Evolutionary conservation across 345 rosid genomes (phyloP).

Genomic region (Aquilaria malaccensis): DNA sequence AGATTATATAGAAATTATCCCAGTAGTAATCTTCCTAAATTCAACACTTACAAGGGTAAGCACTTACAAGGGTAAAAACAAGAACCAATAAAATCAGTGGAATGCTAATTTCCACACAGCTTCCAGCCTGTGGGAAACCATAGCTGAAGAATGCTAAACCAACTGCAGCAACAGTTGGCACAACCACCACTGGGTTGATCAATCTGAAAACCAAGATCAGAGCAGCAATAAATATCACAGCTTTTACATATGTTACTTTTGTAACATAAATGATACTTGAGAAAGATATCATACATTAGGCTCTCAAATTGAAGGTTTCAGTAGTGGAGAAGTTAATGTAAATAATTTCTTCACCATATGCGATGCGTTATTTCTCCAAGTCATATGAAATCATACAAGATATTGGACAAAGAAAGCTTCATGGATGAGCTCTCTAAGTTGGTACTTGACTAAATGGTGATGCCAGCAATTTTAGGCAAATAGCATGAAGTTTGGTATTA

Average conservation of each 20-base stretch:
- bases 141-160: conserved; percentile 92
- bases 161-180: conserved; percentile 82
- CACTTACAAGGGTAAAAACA: conserved; percentile 74
- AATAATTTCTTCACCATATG: no score
- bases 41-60: not conserved
- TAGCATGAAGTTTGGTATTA: not conserved
- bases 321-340: not conserved
- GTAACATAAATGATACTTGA: not conserved
- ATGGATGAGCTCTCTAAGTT: not conserved
- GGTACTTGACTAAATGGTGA: not conserved
- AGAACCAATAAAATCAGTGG: conserved; percentile 76
- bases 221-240: conserved; percentile 3
- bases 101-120: conserved; percentile 85
- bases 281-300: conserved; percentile 5
- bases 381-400: conserved; percentile 3
- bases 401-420: not conserved
- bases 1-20: not conserved
- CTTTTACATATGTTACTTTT: not conserved
- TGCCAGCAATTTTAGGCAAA: not conserved
- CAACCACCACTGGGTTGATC: conserved; percentile 86
- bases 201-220: conserved; percentile 44
- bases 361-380: not conserved
- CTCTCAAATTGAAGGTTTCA: conserved; percentile 1
- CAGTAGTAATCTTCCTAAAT: not conserved
- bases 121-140: conserved; percentile 93